Conservation (phyloP, 1,284 basidiomycete species). For the Trichosporon inkin region DNA sequence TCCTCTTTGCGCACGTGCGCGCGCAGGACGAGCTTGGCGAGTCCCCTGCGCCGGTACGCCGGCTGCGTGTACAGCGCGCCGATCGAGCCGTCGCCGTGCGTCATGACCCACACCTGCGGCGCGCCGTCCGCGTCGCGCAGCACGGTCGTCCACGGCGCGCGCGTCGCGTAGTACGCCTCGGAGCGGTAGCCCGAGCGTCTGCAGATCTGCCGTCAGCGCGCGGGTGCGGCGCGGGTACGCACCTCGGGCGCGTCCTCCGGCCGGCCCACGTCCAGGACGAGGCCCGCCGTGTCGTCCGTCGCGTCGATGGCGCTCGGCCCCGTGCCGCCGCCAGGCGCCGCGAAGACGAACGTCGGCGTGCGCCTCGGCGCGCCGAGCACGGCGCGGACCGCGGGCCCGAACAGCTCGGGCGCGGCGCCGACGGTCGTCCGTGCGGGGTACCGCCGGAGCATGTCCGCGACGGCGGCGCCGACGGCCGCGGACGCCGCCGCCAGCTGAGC, state of each 20-base stretch:
- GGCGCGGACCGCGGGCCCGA: neutral
- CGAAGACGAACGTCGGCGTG: neutral
- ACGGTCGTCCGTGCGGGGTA: neutral
- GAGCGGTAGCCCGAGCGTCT: constrained; percentile 13
- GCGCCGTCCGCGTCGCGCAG: constrained; percentile 6
- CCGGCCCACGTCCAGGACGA: constrained; percentile 15
- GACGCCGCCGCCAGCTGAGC: neutral
- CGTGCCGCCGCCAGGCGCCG: neutral
- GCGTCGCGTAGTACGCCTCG: constrained; percentile 22
- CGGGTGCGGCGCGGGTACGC: constrained; percentile 2
- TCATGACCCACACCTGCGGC: constrained; percentile 24
- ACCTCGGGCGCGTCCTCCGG: constrained; percentile 22
- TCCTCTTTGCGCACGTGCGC: constrained; percentile 15
- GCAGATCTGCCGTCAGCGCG: constrained; percentile 15
- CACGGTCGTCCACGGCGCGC: constrained; percentile 20
- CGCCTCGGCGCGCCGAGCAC: neutral
- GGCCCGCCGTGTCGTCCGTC: neutral
- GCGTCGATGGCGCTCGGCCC: neutral
- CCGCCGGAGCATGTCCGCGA: neutral
- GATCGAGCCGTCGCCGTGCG: constrained; percentile 26
- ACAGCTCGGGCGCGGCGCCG: neutral
- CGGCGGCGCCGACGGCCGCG: neutral
- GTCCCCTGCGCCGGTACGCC: constrained; percentile 24
- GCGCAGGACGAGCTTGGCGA: constrained; percentile 26
- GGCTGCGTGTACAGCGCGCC: constrained; percentile 32